phyloP scores from a whole-genome alignment of 1,284 basidiomycete species.

The Neonothopanus nambi region DNA sequence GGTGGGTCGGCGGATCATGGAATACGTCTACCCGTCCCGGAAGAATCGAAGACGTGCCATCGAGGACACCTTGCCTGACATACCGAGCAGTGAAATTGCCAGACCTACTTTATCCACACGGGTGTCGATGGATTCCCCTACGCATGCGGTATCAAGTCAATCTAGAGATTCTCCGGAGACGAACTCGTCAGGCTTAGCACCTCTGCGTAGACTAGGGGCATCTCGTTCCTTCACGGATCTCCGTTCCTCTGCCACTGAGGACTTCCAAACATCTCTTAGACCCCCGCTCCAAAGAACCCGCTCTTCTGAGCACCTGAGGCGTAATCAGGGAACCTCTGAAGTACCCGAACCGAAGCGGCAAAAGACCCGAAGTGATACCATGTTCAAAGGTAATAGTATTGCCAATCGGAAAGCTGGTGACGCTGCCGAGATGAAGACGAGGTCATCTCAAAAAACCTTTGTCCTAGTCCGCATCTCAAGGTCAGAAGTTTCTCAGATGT shows the following conservation, averaged over 20 bases:
- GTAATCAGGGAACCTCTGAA: slow-evolving; percentile 21
- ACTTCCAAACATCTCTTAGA: slow-evolving; percentile 25
- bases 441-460: slow-evolving; percentile 82
- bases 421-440: slow-evolving; percentile 75
- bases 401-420: slow-evolving; percentile 39
- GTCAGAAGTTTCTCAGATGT: slow-evolving; percentile 37
- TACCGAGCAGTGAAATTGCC: not conserved
- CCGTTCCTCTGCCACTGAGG: slow-evolving; percentile 45
- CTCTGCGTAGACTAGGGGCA: slow-evolving; percentile 51
- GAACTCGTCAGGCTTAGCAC: slow-evolving; percentile 23
- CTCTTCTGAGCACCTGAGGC: slow-evolving; percentile 32
- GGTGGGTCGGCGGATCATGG: slow-evolving; percentile 83
- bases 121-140: slow-evolving; percentile 47
- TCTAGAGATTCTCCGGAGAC: slow-evolving; percentile 28
- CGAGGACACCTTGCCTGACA: slow-evolving; percentile 17
- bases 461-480: slow-evolving; percentile 79
- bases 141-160: slow-evolving; percentile 28
- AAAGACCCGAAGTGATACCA: slow-evolving; percentile 23
- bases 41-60: slow-evolving; percentile 40
- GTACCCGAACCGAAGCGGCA: slow-evolving; percentile 25
- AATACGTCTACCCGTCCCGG: slow-evolving; percentile 84
- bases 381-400: slow-evolving; percentile 17
- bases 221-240: slow-evolving; percentile 75
- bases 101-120: slow-evolving; percentile 21
- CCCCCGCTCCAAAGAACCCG: slow-evolving; percentile 32